These are phyloP conservation scores for Holtermannia corniformis DNA, from an alignment of 768 basidiomycete species.

Conservation along the genomic window DNA sequence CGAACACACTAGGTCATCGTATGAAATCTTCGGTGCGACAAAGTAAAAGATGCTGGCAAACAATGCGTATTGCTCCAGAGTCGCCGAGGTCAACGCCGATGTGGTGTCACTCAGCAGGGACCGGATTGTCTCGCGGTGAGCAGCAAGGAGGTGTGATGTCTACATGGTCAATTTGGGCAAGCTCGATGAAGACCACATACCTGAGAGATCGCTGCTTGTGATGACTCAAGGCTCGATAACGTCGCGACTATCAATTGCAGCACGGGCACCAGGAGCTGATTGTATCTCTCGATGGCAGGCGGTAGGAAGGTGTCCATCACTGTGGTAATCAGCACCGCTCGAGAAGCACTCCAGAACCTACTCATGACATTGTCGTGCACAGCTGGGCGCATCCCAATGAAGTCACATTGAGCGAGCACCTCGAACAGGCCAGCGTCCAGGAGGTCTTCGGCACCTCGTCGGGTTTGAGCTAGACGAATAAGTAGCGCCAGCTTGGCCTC, in stretches of 20 bases:
- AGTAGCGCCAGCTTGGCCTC: conserved; percentile 90
- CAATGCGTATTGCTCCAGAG: conserved; percentile 67
- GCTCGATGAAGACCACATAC: conserved; percentile 40
- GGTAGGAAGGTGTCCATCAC: neutral
- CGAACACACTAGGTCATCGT: conserved; percentile 64
- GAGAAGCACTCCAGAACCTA: conserved; percentile 41
- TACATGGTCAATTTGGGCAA: neutral
- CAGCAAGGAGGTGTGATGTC: neutral
- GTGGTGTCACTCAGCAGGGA: neutral
- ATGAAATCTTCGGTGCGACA: conserved; percentile 62
- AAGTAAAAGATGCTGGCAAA: conserved; percentile 62
- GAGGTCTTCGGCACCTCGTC: conserved; percentile 72
- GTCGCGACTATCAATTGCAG: conserved; percentile 71
- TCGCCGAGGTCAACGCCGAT: neutral
- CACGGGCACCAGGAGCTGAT: conserved; percentile 78
- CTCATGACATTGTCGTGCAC: conserved; percentile 74
- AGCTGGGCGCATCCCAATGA: conserved; percentile 73
- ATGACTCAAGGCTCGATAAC: conserved; percentile 64
- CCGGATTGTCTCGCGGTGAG: neutral
- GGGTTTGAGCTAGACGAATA: conserved; percentile 69
- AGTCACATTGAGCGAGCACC: conserved; percentile 72
- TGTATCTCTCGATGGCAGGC: conserved; percentile 63
- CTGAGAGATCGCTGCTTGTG: conserved; percentile 60
- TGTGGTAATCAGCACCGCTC: conserved; percentile 12
- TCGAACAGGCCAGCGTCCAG: conserved; percentile 67